Percentiles rank a stretch among this genome's conserved stretches.
phyloP scores from a whole-genome alignment of 129 eudicot genomes.

The Logfia minima region DNA sequence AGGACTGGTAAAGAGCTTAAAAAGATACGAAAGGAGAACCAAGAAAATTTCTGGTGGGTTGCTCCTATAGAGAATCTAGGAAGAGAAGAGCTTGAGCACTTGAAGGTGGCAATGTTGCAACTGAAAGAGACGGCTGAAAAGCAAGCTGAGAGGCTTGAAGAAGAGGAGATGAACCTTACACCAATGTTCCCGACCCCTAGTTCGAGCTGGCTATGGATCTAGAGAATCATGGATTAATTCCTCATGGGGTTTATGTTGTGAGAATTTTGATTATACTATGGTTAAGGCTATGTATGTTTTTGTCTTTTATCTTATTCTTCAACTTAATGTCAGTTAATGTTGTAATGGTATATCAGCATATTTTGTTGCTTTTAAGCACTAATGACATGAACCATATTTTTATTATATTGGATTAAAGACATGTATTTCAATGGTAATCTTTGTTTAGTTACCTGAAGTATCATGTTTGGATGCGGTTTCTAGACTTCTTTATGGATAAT shows the following conservation, averaged over 20 bases:
- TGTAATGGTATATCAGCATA: neutral
- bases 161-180: too few species aligned
- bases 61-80: slow-evolving; percentile 43
- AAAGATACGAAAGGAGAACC: slow-evolving; percentile 33
- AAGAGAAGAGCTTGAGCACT: slow-evolving; percentile 42
- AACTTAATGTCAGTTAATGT: neutral
- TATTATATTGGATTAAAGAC: too few species aligned
- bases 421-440: neutral
- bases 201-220: neutral
- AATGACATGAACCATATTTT: neutral
- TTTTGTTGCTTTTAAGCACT: neutral
- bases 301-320: neutral
- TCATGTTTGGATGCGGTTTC: neutral
- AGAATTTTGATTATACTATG: too few species aligned
- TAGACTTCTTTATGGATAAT: neutral
- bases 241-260: neutral
- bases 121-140: slow-evolving; percentile 27
- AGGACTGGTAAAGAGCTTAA: slow-evolving; percentile 38
- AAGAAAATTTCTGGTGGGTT: slow-evolving; percentile 55
- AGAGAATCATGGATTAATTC: neutral
- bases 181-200: neutral
- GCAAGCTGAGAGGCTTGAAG: too few species aligned
- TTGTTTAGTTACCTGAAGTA: neutral
- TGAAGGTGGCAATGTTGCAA: slow-evolving; percentile 47
- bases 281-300: neutral